Conservation (phyloP, 2,329 filamentous ascomycete species). For the Epichloe uncinata region DNA sequence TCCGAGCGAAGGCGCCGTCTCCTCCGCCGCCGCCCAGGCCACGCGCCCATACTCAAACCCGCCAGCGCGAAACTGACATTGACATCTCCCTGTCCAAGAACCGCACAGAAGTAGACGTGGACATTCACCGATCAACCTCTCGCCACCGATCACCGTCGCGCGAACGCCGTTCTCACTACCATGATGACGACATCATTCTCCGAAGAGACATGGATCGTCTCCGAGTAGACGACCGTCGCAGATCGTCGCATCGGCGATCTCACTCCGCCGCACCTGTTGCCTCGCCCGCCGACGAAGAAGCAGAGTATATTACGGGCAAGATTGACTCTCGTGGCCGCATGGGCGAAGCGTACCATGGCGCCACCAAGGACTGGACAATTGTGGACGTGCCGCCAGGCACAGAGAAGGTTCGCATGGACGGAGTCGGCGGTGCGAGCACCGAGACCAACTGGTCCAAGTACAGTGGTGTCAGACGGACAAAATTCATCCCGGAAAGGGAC, state of each 20-base stretch:
- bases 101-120: slow-evolving; percentile 46
- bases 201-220: slow-evolving; percentile 40
- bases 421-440: slow-evolving; percentile 57
- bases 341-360: slow-evolving; percentile 62
- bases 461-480: slow-evolving; percentile 61
- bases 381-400: slow-evolving; percentile 77
- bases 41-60: slow-evolving; percentile 19
- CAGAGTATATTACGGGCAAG: slow-evolving; percentile 43
- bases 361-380: slow-evolving; percentile 66
- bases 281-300: slow-evolving; percentile 43
- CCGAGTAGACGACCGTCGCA: slow-evolving; percentile 28
- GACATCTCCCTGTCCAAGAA: slow-evolving; percentile 43
- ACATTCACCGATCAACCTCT: slow-evolving; percentile 32
- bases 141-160: slow-evolving; percentile 19
- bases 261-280: slow-evolving; percentile 35
- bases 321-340: slow-evolving; percentile 49
- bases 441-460: slow-evolving; percentile 71
- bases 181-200: slow-evolving; percentile 55
- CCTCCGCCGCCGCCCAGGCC: slow-evolving; percentile 35
- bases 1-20: slow-evolving; percentile 28
- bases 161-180: slow-evolving; percentile 27
- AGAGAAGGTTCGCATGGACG: slow-evolving; percentile 70
- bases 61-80: slow-evolving; percentile 37
- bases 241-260: slow-evolving; percentile 29
- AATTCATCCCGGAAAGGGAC: slow-evolving; percentile 59